phyloP scores from a whole-genome alignment of 73 alveolate genomes.

The Durusdinium trenchii region DNA sequence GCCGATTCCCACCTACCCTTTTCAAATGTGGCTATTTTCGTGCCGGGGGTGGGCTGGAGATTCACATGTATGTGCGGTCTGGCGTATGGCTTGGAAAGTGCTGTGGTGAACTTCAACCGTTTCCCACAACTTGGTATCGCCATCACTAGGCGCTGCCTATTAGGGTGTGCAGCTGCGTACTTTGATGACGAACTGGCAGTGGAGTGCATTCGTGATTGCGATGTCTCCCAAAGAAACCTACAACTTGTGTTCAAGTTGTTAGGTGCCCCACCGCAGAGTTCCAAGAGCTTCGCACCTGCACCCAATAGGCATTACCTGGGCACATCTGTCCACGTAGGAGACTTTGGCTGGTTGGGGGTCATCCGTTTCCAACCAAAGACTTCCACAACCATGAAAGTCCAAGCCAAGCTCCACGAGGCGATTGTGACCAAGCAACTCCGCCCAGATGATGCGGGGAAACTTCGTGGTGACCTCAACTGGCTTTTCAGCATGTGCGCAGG shows the following conservation, averaged over 20 bases:
- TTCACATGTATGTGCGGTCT: not conserved
- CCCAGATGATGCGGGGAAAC: not conserved
- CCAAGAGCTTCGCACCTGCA: not conserved
- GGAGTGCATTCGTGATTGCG: no score
- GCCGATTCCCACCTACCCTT: no score
- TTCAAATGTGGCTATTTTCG: not conserved
- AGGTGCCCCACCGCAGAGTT: not conserved
- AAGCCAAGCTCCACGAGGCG: not conserved
- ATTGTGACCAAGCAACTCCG: not conserved
- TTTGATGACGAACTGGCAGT: not conserved
- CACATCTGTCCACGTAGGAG: not conserved
- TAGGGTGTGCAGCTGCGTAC: no score
- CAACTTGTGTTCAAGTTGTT: not conserved
- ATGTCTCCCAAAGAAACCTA: not conserved
- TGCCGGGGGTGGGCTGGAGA: not conserved
- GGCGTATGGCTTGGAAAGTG: not conserved
- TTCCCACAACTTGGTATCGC: not conserved
- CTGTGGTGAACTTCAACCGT: no score
- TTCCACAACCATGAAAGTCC: not conserved
- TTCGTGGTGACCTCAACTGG: not conserved
- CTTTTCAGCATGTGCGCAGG: not conserved
- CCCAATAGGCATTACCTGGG: not conserved
- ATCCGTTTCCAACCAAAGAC: not conserved
- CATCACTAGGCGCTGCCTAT: no score
- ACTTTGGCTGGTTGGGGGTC: not conserved